These are phyloP conservation scores for Pseudozyma tsukubaensis DNA, from an alignment of 1,284 basidiomycete species.

Conservation along the genomic window DNA sequence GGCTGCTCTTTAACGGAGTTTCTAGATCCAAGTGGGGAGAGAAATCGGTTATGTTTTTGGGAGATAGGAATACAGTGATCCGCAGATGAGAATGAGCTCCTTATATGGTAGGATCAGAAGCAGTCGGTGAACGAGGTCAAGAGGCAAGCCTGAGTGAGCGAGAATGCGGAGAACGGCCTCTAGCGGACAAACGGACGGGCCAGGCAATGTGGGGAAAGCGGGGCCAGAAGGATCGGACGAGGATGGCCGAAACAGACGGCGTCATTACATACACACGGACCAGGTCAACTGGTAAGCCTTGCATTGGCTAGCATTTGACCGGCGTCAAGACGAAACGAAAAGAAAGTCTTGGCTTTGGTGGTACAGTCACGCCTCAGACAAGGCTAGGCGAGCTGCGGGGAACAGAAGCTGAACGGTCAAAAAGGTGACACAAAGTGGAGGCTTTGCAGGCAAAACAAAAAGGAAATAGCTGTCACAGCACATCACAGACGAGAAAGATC, in stretches of 20 bases:
- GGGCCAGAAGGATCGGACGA: slow-evolving; percentile 22
- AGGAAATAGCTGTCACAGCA: slow-evolving; percentile 8
- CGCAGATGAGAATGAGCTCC: background rate
- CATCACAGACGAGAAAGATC: background rate
- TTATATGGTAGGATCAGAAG: background rate
- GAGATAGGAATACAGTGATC: background rate
- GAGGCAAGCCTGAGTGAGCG: background rate
- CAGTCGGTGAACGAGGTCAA: background rate
- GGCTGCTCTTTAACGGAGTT: background rate
- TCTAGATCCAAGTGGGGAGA: background rate
- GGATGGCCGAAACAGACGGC: slow-evolving; percentile 23
- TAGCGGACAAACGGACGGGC: too few relatives aligned
- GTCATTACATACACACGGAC: background rate
- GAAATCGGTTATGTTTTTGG: too few relatives aligned
- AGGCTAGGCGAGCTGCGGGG: background rate
- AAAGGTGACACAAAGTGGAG: slow-evolving; percentile 9
- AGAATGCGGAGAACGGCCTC: slow-evolving; percentile 7
- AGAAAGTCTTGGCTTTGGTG: background rate
- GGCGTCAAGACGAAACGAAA: background rate
- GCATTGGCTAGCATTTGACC: background rate
- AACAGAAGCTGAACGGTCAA: background rate
- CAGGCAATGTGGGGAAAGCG: slow-evolving; percentile 26
- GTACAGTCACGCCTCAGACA: slow-evolving; percentile 18
- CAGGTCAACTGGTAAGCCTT: background rate
- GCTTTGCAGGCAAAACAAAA: slow-evolving; percentile 9